Percentiles rank a stretch among this genome's conserved stretches.
Conservation (phyloP, 345 rosid genomes). For the Limnanthes douglasii region DNA sequence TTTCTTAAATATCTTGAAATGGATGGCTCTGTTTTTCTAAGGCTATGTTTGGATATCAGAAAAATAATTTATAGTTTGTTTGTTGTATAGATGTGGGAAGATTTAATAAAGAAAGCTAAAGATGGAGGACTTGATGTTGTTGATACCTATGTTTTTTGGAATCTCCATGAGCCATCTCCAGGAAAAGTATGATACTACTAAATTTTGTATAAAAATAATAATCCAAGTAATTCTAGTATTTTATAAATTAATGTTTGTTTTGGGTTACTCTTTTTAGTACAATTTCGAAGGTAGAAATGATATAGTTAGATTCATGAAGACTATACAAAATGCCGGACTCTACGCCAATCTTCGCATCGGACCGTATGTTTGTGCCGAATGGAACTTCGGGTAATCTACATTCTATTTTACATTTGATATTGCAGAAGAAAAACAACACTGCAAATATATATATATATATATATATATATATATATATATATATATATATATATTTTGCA, state of each 20-base stretch:
- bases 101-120: constrained; percentile 22
- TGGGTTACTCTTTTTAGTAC: constrained; percentile 21
- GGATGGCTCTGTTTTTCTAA: too few relatives aligned
- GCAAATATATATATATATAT: too few relatives aligned
- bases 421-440: too few relatives aligned
- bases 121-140: constrained; percentile 23
- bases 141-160: constrained; percentile 26
- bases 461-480: too few relatives aligned
- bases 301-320: constrained; percentile 69
- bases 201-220: constrained; percentile 29
- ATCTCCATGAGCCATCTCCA: constrained; percentile 24
- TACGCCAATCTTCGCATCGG: constrained; percentile 89
- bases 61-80: constrained; percentile 4
- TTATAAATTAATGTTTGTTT: constrained; percentile 4
- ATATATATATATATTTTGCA: too few relatives aligned
- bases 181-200: constrained; percentile 13
- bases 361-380: constrained; percentile 91
- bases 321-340: constrained; percentile 86
- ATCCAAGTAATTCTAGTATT: constrained; percentile 1
- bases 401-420: too few relatives aligned
- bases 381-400: constrained; percentile 95
- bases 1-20: too few relatives aligned
- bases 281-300: constrained; percentile 77
- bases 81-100: constrained; percentile 19
- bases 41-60: too few relatives aligned